Conservation (phyloP, 305 asterid genomes). For the Fraxinus angustifolia region DNA sequence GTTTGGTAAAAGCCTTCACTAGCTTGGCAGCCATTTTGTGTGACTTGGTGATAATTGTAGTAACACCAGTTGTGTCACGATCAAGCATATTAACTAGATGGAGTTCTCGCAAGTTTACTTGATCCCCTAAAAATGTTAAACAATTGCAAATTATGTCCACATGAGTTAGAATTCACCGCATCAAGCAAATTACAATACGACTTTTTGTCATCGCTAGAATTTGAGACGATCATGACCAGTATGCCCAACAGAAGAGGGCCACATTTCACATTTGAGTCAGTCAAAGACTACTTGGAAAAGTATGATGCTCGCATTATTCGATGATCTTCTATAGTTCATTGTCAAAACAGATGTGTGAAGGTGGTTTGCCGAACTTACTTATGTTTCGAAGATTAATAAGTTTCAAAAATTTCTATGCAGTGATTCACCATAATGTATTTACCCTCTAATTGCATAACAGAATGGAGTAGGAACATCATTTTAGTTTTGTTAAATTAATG, state of each 20-base stretch:
- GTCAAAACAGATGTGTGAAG: background rate
- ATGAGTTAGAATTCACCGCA: background rate
- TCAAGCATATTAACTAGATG: slow-evolving; percentile 85
- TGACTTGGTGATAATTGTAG: slow-evolving; percentile 66
- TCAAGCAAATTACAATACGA: background rate
- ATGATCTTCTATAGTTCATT: background rate
- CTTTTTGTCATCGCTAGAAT: background rate
- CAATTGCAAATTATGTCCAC: background rate
- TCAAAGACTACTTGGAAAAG: background rate
- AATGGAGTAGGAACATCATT: background rate
- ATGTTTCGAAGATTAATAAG: background rate
- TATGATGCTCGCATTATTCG: background rate
- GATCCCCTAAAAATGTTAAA: slow-evolving; percentile 33
- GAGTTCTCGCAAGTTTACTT: slow-evolving; percentile 40
- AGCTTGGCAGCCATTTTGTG: slow-evolving; percentile 86
- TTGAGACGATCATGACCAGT: background rate
- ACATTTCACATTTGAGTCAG: background rate
- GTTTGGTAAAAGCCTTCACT: slow-evolving; percentile 76
- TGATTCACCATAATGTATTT: background rate
- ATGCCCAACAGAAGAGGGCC: background rate
- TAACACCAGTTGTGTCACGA: slow-evolving; percentile 88
- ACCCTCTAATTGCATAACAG: background rate
- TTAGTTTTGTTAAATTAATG: background rate
- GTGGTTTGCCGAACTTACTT: background rate
- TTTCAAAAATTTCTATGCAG: background rate